phyloP scores from a whole-genome alignment of 345 rosid genomes.

The Populus alba region DNA sequence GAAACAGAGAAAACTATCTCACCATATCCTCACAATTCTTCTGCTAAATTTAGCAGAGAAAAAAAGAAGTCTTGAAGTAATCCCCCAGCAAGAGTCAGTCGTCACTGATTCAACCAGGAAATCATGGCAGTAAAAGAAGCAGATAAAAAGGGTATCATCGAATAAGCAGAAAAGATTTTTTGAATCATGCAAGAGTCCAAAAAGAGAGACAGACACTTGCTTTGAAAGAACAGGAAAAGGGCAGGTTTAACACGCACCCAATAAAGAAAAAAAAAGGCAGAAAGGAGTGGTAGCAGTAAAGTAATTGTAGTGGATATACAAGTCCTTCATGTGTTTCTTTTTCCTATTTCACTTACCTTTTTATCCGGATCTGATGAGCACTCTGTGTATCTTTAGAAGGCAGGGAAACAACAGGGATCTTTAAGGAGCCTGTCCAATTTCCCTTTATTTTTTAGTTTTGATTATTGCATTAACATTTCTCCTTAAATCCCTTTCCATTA shows the following conservation, averaged over 20 bases:
- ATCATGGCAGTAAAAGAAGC: conserved; percentile 49
- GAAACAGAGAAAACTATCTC: background rate
- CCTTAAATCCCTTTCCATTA: background rate
- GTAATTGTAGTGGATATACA: conserved; percentile 8
- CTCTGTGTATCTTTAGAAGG: conserved; percentile 42
- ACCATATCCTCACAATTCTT: background rate
- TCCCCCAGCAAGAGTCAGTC: conserved; percentile 34
- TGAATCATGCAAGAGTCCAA: conserved; percentile 52
- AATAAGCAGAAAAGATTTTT: conserved; percentile 26
- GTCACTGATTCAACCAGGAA: conserved; percentile 46
- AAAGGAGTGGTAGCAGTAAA: background rate
- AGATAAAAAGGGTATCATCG: conserved; percentile 25
- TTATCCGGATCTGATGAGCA: conserved; percentile 65
- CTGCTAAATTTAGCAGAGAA: background rate
- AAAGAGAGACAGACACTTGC: conserved; percentile 17
- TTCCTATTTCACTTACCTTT: conserved; percentile 32
- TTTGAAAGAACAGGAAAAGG: conserved; percentile 21
- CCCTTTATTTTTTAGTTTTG: background rate
- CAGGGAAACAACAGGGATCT: conserved; percentile 61
- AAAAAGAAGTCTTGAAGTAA: background rate
- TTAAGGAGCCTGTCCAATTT: conserved; percentile 42
- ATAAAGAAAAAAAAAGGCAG: background rate
- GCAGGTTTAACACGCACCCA: background rate
- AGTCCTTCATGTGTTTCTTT: background rate
- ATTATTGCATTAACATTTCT: conserved; percentile 14